Percentiles rank a stretch among this genome's conserved stretches.
Conservation (phyloP, 2,329 filamentous ascomycete genomes). For the Xylaria sp. region DNA sequence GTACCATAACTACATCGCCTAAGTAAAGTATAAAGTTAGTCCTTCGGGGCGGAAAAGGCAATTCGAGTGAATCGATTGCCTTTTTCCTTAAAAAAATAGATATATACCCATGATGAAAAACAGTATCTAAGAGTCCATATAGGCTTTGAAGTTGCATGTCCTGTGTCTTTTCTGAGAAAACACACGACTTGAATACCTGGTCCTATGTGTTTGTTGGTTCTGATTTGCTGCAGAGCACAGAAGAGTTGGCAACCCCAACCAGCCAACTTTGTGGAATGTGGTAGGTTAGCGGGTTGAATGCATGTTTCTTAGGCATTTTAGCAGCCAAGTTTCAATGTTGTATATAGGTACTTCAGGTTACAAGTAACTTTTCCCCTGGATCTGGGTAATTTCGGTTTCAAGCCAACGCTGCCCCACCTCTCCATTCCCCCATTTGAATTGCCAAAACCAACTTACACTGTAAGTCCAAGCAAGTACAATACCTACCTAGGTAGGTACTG, state of each 20-base stretch:
- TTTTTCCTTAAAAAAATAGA: neutral
- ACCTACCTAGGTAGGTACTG: no score
- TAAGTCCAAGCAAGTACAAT: no score
- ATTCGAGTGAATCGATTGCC: neutral
- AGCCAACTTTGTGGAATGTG: neutral
- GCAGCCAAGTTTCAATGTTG: no score
- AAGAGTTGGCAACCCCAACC: no score
- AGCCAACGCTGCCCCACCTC: neutral
- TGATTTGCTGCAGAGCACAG: no score
- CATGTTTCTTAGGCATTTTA: no score
- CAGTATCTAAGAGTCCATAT: neutral
- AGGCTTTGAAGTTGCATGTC: no score
- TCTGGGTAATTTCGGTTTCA: constrained; percentile 7
- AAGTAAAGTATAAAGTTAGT: constrained; percentile 12
- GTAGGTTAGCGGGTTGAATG: neutral
- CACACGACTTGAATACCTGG: no score
- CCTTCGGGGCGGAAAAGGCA: neutral
- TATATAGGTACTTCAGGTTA: no score
- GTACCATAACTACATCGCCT: constrained; percentile 46
- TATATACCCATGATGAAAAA: neutral
- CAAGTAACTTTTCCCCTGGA: neutral
- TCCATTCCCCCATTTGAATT: neutral
- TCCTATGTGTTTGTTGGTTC: no score
- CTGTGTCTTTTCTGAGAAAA: no score
- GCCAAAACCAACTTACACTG: no score